Conservation (phyloP, 2,329 filamentous ascomycete species). For the Emericellopsis cladophorae region DNA sequence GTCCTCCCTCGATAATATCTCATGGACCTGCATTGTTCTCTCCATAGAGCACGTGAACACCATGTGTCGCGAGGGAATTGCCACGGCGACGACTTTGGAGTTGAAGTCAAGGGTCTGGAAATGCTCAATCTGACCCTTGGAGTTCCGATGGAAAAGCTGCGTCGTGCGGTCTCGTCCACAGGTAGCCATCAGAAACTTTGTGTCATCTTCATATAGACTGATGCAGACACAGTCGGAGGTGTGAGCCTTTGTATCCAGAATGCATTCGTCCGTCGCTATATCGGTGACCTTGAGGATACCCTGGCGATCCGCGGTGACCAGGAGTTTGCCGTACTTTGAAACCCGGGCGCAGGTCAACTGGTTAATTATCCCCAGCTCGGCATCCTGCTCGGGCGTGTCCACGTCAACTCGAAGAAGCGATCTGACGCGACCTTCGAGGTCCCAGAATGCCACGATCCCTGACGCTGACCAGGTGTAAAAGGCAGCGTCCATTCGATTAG, state of each 20-base stretch:
- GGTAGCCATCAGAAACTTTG: slow-evolving; percentile 59
- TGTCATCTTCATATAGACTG: slow-evolving; percentile 51
- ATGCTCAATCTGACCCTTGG: slow-evolving; percentile 51
- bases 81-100: slow-evolving; percentile 62
- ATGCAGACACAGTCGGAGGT: slow-evolving; percentile 75
- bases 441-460: slow-evolving; percentile 77
- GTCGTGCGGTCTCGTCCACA: slow-evolving; percentile 84
- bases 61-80: slow-evolving; percentile 63
- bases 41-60: slow-evolving; percentile 83
- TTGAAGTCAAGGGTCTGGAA: slow-evolving; percentile 92
- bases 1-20: slow-evolving; percentile 58
- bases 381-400: slow-evolving; percentile 42
- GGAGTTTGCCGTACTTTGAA: slow-evolving; percentile 47
- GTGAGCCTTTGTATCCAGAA: slow-evolving; percentile 74
- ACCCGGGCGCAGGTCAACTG: slow-evolving; percentile 48
- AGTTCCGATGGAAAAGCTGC: slow-evolving; percentile 64
- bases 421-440: slow-evolving; percentile 55
- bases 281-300: slow-evolving; percentile 69
- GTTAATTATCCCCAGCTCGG: slow-evolving; percentile 40
- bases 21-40: slow-evolving; percentile 72
- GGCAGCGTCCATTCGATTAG: slow-evolving; percentile 49
- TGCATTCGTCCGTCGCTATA: slow-evolving; percentile 42
- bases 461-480: slow-evolving; percentile 86
- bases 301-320: slow-evolving; percentile 76
- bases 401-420: slow-evolving; percentile 54